Conservation (phyloP, 1,139 yeast genomes). For the Saccharomyces pastorianus region DNA sequence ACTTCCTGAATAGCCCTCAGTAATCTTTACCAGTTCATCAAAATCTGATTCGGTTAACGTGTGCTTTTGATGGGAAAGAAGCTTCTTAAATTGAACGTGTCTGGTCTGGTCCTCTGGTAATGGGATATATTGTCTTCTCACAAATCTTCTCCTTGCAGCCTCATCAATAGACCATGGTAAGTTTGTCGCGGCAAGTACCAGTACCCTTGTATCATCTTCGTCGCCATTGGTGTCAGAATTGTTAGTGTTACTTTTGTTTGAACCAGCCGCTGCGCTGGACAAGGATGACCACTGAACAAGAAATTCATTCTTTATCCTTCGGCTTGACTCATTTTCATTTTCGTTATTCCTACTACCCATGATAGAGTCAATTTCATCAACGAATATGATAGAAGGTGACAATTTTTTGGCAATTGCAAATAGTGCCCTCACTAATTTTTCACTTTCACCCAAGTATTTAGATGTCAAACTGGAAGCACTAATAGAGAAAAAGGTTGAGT, state of each 20-base stretch:
- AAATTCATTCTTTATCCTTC: constrained; percentile 90
- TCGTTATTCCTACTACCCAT: constrained; percentile 62
- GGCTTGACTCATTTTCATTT: constrained; percentile 86
- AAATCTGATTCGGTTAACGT: constrained; percentile 59
- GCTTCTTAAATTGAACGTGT: constrained; percentile 58
- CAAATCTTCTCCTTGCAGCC: constrained; percentile 94
- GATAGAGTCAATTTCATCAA: constrained; percentile 92
- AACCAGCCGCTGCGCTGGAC: constrained; percentile 87
- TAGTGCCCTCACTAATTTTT: constrained; percentile 82
- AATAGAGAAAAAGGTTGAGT: constrained; percentile 86
- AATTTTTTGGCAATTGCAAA: constrained; percentile 77
- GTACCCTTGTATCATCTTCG: constrained; percentile 63
- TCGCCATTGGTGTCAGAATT: constrained; percentile 29
- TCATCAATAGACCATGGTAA: constrained; percentile 98
- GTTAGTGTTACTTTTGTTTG: constrained; percentile 40
- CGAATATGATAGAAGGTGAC: constrained; percentile 90
- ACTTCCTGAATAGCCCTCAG: constrained; percentile 84
- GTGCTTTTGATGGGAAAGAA: constrained; percentile 70
- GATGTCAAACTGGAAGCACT: constrained; percentile 90
- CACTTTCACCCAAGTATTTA: constrained; percentile 88
- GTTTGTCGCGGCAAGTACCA: constrained; percentile 92
- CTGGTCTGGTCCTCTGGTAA: constrained; percentile 85
- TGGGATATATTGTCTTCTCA: constrained; percentile 88
- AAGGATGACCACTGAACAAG: constrained; percentile 93
- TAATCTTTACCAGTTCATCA: constrained; percentile 49